phyloP scores from a whole-genome alignment of 495 filamentous ascomycete genomes.

The Apodospora peruviana region DNA sequence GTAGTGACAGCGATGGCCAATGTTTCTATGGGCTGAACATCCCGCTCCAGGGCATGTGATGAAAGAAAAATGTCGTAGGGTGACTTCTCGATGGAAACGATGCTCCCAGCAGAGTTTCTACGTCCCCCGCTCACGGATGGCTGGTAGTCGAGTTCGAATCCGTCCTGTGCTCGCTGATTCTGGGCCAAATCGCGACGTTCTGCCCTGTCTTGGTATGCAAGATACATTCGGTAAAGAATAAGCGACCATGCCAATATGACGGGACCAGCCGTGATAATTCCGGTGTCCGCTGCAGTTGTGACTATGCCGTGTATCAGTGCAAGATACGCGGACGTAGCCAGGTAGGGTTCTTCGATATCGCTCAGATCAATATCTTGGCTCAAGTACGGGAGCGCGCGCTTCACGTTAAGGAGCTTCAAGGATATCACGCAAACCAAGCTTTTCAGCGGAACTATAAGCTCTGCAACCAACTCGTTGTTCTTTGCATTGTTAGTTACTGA shows the following conservation, averaged over 20 bases:
- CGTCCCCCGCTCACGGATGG: conserved; percentile 27
- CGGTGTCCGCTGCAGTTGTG: conserved; percentile 39
- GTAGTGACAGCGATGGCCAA: conserved; percentile 48
- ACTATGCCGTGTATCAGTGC: conserved; percentile 61
- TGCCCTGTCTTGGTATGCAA: conserved; percentile 51
- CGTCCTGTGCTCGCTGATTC: conserved; percentile 55
- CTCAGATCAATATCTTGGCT: conserved; percentile 33
- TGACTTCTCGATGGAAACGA: conserved; percentile 44
- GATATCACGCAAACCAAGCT: conserved; percentile 67
- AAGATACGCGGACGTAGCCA: conserved; percentile 56
- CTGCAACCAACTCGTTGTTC: conserved; percentile 39
- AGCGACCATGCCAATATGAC: conserved; percentile 72
- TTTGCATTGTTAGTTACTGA: conserved; percentile 23
- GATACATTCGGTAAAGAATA: conserved; percentile 61
- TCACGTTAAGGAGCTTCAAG: conserved; percentile 66
- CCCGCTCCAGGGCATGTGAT: conserved; percentile 33
- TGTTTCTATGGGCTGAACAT: conserved; percentile 27
- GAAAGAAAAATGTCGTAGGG: conserved; percentile 43
- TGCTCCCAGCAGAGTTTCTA: conserved; percentile 45
- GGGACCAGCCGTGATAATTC: conserved; percentile 52
- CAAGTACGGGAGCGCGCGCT: conserved; percentile 40
- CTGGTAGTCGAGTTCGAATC: conserved; percentile 39
- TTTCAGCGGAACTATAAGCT: conserved; percentile 57
- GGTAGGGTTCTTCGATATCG: conserved; percentile 49
- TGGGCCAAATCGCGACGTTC: conserved; percentile 58